phyloP scores from a whole-genome alignment of 2,329 filamentous ascomycete genomes.

The Diaporthe citri region DNA sequence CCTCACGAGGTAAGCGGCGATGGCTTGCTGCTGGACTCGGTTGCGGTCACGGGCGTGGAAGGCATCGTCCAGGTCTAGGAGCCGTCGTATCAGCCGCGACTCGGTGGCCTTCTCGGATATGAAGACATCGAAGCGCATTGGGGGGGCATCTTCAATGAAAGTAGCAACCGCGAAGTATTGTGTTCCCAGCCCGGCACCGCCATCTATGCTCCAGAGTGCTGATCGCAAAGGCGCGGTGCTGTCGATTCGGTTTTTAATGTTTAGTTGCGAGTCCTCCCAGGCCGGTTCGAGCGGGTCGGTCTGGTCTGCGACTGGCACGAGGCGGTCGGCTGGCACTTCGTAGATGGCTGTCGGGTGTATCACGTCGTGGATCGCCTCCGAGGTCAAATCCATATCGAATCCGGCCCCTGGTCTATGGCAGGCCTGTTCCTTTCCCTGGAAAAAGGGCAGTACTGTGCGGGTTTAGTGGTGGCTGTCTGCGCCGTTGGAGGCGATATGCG shows the following conservation, averaged over 20 bases:
- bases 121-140: conserved; percentile 70
- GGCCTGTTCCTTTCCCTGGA: neutral
- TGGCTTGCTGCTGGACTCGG: conserved; percentile 62
- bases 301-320: neutral
- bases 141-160: conserved; percentile 60
- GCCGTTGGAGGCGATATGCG: neutral
- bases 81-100: conserved; percentile 55
- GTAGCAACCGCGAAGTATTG: conserved; percentile 69
- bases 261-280: conserved; percentile 66
- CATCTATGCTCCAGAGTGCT: conserved; percentile 70
- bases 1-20: conserved; percentile 66
- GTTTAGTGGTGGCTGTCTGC: neutral
- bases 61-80: conserved; percentile 63
- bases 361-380: conserved; percentile 65
- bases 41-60: conserved; percentile 67
- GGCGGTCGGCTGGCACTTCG: neutral
- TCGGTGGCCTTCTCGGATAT: conserved; percentile 64
- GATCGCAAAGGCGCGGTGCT: conserved; percentile 60
- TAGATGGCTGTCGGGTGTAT: conserved; percentile 67
- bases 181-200: conserved; percentile 67
- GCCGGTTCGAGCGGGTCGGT: conserved; percentile 10
- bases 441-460: neutral
- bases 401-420: neutral
- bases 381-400: conserved; percentile 64
- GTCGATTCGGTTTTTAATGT: conserved; percentile 72